Conservation (phyloP, 2,329 filamentous ascomycete species). For the Corinectria fuckeliana region DNA sequence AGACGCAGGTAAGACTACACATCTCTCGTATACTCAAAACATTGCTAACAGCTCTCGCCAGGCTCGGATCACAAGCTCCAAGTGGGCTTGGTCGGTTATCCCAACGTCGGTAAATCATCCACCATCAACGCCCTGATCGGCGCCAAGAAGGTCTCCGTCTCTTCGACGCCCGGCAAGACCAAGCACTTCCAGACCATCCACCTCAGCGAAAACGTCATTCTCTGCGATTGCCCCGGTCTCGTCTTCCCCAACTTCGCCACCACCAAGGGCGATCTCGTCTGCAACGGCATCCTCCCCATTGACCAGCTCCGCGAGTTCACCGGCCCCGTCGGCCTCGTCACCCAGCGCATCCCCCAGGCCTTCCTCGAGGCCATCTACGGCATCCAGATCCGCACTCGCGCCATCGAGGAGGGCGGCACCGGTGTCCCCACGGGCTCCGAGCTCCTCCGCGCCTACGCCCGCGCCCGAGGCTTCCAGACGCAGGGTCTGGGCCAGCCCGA, state of each 20-base stretch:
- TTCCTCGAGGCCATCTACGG: conserved; percentile 96
- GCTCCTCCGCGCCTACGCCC: conserved; percentile 83
- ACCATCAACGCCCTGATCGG: conserved; percentile 99
- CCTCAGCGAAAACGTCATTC: conserved; percentile 83
- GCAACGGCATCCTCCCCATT: conserved; percentile 93
- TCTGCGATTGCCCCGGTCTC: conserved; percentile 98
- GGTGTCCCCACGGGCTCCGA: conserved; percentile 86
- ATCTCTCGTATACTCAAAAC: background rate
- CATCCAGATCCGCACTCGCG: conserved; percentile 82
- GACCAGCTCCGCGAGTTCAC: conserved; percentile 94
- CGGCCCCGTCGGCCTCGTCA: conserved; percentile 83
- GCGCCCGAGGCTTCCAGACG: conserved; percentile 88
- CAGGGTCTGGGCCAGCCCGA: conserved; percentile 90
- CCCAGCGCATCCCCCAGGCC: conserved; percentile 81
- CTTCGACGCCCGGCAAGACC: conserved; percentile 95
- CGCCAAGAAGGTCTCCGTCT: conserved; percentile 97
- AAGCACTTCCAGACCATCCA: conserved; percentile 99
- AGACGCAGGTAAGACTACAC: conserved; percentile 53
- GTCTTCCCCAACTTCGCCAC: conserved; percentile 98
- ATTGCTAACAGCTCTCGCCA: conserved; percentile 30
- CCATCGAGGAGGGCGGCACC: conserved; percentile 90
- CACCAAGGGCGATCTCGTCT: conserved; percentile 95
- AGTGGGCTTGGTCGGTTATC: conserved; percentile 95
- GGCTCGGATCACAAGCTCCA: conserved; percentile 71
- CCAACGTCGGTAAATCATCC: conserved; percentile 98